Evolutionary conservation across 495 filamentous ascomycete genomes (phyloP).

Genomic region (Penicillium salamii): DNA sequence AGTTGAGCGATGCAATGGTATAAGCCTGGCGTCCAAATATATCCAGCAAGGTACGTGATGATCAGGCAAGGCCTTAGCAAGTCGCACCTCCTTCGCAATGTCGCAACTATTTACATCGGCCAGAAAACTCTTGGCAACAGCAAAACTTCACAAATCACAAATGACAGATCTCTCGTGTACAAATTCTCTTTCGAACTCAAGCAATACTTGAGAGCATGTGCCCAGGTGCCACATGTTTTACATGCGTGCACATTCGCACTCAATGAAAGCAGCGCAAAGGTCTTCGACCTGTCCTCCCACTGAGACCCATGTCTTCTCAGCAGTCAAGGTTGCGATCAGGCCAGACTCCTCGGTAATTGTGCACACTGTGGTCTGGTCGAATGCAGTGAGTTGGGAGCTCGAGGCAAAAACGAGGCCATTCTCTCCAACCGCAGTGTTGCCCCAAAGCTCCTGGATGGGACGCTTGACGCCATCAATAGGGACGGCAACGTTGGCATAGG

Average conservation of each 20-base stretch:
- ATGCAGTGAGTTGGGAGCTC: constrained; percentile 17
- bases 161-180: neutral
- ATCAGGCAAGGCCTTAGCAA: too few relatives aligned
- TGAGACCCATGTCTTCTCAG: constrained; percentile 7
- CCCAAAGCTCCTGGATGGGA: constrained; percentile 23
- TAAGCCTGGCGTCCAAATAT: too few relatives aligned
- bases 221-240: too few relatives aligned
- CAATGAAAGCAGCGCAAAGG: constrained; percentile 17
- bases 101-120: neutral
- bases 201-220: neutral
- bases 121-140: neutral
- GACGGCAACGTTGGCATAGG: constrained; percentile 15
- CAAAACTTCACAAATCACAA: neutral
- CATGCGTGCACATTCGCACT: constrained; percentile 19
- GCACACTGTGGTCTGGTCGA: constrained; percentile 18
- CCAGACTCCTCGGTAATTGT: constrained; percentile 12
- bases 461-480: constrained; percentile 20
- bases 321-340: constrained; percentile 2
- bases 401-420: constrained; percentile 25
- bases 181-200: neutral
- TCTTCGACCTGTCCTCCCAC: constrained; percentile 12
- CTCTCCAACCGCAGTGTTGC: constrained; percentile 13
- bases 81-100: neutral
- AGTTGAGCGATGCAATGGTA: too few relatives aligned
- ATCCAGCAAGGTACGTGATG: too few relatives aligned